Percentiles rank a stretch among this genome's conserved stretches.
Evolutionary conservation across 106 monocot genomes (phyloP).

Genomic region (Alisma plantagoaquatica): DNA sequence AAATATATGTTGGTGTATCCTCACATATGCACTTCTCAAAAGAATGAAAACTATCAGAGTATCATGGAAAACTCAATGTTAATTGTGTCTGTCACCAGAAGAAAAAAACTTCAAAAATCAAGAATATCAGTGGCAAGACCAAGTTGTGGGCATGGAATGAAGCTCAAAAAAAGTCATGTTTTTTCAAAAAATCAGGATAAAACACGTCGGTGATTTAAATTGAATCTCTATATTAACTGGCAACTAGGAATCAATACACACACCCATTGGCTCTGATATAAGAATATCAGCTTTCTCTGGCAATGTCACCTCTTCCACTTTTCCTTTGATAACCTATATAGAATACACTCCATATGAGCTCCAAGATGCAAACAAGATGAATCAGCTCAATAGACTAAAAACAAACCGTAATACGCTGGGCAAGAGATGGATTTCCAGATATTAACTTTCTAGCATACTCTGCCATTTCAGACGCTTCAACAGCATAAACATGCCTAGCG

Average conservation of each 20-base stretch:
- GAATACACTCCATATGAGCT: no score
- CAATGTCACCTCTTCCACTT: constrained; percentile 86
- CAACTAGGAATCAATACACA: constrained; percentile 5
- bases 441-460: constrained; percentile 79
- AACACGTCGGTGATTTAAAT: neutral
- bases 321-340: constrained; percentile 91
- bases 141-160: no score
- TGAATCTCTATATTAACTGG: neutral
- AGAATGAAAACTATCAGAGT: no score
- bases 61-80: no score
- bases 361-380: neutral
- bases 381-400: neutral
- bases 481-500: constrained; percentile 97
- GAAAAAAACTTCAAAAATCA: no score
- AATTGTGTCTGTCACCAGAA: no score
- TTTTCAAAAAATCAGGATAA: neutral
- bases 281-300: constrained; percentile 98
- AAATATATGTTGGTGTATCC: no score
- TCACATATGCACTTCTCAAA: no score
- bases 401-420: constrained; percentile 73
- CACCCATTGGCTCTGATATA: constrained; percentile 99
- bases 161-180: neutral
- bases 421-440: constrained; percentile 83
- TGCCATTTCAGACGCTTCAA: constrained; percentile 99
- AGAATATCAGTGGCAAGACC: no score